phyloP scores from a whole-genome alignment of 2,329 filamentous ascomycete species.

The Sodiomyces alkalinus region DNA sequence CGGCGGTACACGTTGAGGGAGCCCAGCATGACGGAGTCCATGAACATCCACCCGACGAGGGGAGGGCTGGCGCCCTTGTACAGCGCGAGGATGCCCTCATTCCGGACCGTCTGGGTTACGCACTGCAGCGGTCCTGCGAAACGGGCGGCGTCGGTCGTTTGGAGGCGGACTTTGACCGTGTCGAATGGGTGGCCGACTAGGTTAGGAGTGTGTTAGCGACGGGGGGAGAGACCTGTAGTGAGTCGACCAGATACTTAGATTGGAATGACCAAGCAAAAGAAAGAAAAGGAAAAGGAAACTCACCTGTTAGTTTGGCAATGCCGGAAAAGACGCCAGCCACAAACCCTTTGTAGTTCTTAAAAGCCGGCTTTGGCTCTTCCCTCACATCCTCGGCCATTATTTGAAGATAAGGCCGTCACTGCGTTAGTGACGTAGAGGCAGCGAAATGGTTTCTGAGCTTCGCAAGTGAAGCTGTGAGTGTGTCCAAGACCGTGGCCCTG shows the following conservation, averaged over 20 bases:
- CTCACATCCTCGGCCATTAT: slow-evolving; percentile 6
- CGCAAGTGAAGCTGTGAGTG: too few species aligned
- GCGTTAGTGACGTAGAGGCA: too few species aligned
- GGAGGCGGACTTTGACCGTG: slow-evolving; percentile 89
- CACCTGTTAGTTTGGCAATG: slow-evolving; percentile 76
- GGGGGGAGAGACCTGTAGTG: slow-evolving; percentile 2
- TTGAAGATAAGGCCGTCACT: too few species aligned
- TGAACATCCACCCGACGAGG: slow-evolving; percentile 91
- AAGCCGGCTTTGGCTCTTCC: slow-evolving; percentile 17
- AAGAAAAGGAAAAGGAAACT: slow-evolving; percentile 13
- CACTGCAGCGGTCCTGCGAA: slow-evolving; percentile 84
- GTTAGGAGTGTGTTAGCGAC: too few species aligned
- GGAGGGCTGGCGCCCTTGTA: slow-evolving; percentile 94
- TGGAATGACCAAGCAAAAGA: too few species aligned
- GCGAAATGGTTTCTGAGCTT: too few species aligned
- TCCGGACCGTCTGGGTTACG: slow-evolving; percentile 64
- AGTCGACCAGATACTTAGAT: too few species aligned
- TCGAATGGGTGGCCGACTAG: slow-evolving; percentile 67
- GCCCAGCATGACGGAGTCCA: slow-evolving; percentile 85
- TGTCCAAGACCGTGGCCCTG: too few species aligned
- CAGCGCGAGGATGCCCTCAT: slow-evolving; percentile 71
- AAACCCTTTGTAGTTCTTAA: slow-evolving; percentile 79
- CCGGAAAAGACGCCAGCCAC: slow-evolving; percentile 93
- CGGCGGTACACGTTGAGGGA: slow-evolving; percentile 82
- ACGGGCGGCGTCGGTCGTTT: slow-evolving; percentile 62